Base-by-base conservation (phyloP, 2,329 filamentous ascomycete species). In the Cordyceps militaris region DNA sequence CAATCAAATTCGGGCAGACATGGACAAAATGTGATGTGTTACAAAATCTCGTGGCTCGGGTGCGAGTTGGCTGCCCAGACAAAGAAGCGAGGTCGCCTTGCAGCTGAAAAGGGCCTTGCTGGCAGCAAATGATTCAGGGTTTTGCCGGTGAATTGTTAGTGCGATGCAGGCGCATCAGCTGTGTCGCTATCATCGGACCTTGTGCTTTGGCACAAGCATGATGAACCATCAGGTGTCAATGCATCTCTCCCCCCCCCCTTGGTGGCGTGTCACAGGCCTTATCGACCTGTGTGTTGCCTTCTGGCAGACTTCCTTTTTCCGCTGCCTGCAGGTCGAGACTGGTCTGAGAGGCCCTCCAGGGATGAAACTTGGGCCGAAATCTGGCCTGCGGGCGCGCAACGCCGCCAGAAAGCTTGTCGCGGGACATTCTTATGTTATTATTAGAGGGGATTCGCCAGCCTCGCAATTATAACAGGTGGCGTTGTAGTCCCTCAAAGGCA, bases 11-110 rank as follows among this genome's bases (percentile, higher is more conserved):
- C 34, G 42, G 49, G 36, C 24, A 28, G 36, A 43, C 34, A 7
- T 52, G 49, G 19, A 7, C n/a, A 21, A 52, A 50, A 52, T 52
- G 49, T 52, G 49, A 52, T 52, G 36, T 52, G 49, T 52, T 42
- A 52, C 38, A 52, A 52, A 52, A 50, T 10, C 16, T 28, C 24
- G n/a, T 23, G 38, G 8, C 16, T 42, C 21, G 44, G 21, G 38
- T 19, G n/a, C 19, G 13, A 38, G 34, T 38, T 38, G 34, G 7
- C 16, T 38, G n/a, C n/a, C n/a, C 34, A 38, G 34, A 16, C 34
- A 38, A 26, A 36, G 21, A 49, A 30, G 30, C 16, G 34, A 6
- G 6, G 11, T 42, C n/a, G 34, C 34, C 34, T 11, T 32, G 38
- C 50, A 55, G 52, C 52, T 46, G 52, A 54, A 46, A 36, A 16